Conservation (phyloP, 2,329 filamentous ascomycete genomes). For the Ophiobolus disseminans region DNA sequence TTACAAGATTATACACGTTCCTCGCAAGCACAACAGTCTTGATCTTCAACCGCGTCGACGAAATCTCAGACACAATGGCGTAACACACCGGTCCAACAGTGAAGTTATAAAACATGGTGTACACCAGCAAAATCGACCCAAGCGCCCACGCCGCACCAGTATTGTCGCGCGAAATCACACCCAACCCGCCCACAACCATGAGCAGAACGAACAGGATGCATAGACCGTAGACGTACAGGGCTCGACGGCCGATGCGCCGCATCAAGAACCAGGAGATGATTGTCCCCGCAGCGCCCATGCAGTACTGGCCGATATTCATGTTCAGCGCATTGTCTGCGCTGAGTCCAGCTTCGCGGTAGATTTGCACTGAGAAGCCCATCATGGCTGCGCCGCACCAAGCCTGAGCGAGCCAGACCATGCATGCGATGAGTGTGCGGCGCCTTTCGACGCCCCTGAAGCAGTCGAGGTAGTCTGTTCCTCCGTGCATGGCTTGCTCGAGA, state of each 20-base stretch:
- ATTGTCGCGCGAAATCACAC: conserved; percentile 56
- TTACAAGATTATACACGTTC: conserved; percentile 71
- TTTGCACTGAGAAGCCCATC: conserved; percentile 29
- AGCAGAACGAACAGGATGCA: conserved; percentile 71
- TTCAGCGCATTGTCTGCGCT: conserved; percentile 5
- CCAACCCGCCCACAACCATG: conserved; percentile 81
- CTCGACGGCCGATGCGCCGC: conserved; percentile 75
- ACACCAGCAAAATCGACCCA: conserved; percentile 36
- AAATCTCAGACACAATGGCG: conserved; percentile 82
- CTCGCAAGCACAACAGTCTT: conserved; percentile 88
- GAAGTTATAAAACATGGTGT: conserved; percentile 76
- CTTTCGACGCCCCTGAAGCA: conserved; percentile 80
- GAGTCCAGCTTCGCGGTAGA: neutral
- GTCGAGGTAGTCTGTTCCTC: conserved; percentile 75
- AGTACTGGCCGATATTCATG: conserved; percentile 25
- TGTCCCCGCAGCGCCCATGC: conserved; percentile 56
- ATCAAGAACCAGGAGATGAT: conserved; percentile 80
- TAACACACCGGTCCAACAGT: conserved; percentile 89
- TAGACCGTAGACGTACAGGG: conserved; percentile 72
- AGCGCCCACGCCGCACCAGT: conserved; percentile 55
- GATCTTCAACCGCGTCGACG: conserved; percentile 80
- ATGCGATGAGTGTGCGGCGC: conserved; percentile 76
- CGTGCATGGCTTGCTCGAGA: conserved; percentile 70
- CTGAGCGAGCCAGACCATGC: conserved; percentile 55
- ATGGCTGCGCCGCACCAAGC: conserved; percentile 36